A percentile compares a stretch with the other conserved stretches of the same genome.
Evolutionary conservation across 768 basidiomycete genomes (phyloP).

Genomic region (Podaxis rugospora): DNA sequence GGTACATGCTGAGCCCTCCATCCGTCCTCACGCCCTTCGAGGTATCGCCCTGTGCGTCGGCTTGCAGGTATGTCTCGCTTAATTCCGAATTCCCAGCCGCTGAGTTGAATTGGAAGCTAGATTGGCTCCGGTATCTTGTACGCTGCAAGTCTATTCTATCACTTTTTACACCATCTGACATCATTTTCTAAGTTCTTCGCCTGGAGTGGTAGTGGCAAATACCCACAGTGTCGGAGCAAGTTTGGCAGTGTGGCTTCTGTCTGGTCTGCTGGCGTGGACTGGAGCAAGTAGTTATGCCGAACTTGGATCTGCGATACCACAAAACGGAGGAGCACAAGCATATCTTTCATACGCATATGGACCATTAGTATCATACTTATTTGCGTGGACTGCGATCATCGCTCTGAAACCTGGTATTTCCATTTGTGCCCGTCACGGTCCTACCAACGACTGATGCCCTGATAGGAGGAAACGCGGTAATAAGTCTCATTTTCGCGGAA

Average conservation of each 20-base stretch:
- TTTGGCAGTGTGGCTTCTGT: constrained; percentile 76
- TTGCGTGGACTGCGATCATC: constrained; percentile 92
- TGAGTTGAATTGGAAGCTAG: constrained; percentile 26
- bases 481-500: constrained; percentile 87
- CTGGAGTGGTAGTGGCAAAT: constrained; percentile 88
- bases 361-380: constrained; percentile 83
- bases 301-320: constrained; percentile 83
- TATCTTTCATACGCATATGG: constrained; percentile 90
- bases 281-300: constrained; percentile 94
- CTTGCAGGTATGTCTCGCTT: constrained; percentile 50
- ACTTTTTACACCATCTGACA: not conserved
- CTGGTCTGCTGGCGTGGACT: constrained; percentile 89
- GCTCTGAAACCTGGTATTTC: constrained; percentile 75
- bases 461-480: constrained; percentile 73
- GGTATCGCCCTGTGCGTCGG: constrained; percentile 87
- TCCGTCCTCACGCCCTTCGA: constrained; percentile 21
- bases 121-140: constrained; percentile 95
- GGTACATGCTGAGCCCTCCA: not conserved
- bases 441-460: constrained; percentile 2
- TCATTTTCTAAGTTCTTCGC: constrained; percentile 62
- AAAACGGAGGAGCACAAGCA: constrained; percentile 69
- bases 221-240: constrained; percentile 89
- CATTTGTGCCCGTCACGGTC: not conserved
- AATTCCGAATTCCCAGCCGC: not conserved
- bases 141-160: constrained; percentile 17